Evolutionary conservation across 441 rosid species (phyloP).

Genomic region (Oxalis stricta): DNA sequence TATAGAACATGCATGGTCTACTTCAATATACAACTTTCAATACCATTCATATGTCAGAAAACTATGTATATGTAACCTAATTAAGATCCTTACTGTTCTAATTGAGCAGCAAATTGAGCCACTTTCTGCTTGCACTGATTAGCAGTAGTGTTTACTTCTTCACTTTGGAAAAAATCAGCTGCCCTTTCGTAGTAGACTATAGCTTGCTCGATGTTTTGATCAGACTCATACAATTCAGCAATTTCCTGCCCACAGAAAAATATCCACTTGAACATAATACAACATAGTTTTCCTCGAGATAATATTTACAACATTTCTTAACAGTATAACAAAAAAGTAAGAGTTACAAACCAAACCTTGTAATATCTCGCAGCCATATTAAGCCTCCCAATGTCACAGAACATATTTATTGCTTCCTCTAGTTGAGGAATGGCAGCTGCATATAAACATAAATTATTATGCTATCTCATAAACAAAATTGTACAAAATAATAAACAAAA

Average conservation of each 20-base stretch:
- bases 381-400: constrained; percentile 90
- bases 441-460: constrained; percentile 9
- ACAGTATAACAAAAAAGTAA: background rate
- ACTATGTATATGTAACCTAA: background rate
- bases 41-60: background rate
- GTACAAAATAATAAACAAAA: background rate
- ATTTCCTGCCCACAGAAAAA: constrained; percentile 48
- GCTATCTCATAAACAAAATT: background rate
- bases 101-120: constrained; percentile 80
- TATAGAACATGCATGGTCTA: background rate
- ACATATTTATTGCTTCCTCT: constrained; percentile 61
- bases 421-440: constrained; percentile 90
- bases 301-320: background rate
- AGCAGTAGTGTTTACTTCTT: constrained; percentile 85
- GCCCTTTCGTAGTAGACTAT: constrained; percentile 72
- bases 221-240: constrained; percentile 75
- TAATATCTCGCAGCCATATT: constrained; percentile 95
- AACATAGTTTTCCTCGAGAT: background rate
- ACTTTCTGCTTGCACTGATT: constrained; percentile 98
- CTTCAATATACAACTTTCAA: background rate
- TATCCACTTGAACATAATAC: too few relatives aligned
- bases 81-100: constrained; percentile 52
- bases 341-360: constrained; percentile 33
- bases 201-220: constrained; percentile 60
- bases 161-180: constrained; percentile 84